These are phyloP conservation scores for Marchantia paleacea DNA, from an alignment of 225 moss, liverwort and hornwort genomes.

Conservation along the genomic window DNA sequence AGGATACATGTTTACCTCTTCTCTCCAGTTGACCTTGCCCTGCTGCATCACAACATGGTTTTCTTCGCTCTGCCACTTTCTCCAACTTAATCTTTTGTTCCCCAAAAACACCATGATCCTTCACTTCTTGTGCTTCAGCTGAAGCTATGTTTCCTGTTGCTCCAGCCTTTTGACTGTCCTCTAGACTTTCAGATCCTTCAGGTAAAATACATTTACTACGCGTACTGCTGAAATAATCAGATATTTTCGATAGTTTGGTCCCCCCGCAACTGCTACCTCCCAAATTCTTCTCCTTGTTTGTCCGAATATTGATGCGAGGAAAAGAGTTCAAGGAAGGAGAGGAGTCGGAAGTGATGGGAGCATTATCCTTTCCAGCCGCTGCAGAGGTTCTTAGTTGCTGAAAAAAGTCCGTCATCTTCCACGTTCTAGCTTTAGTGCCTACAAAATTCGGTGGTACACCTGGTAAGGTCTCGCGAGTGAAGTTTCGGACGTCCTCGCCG, in stretches of 20 bases:
- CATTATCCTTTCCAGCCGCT: not conserved
- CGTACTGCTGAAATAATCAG: not conserved
- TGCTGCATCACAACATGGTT: not conserved
- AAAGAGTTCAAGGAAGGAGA: not conserved
- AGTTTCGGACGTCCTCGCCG: not conserved
- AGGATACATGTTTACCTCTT: not conserved
- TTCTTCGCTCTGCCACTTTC: not conserved
- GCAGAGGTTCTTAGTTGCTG: not conserved
- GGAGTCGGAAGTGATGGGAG: not conserved
- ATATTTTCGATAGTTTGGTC: not conserved
- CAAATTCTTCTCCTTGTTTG: not conserved
- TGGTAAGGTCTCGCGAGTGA: too few species aligned
- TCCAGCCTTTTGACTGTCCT: not conserved
- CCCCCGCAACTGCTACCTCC: not conserved
- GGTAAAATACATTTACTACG: not conserved
- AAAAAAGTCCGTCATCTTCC: slow-evolving; percentile 42
- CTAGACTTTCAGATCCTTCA: not conserved
- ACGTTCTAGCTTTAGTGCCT: not conserved
- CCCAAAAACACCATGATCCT: not conserved
- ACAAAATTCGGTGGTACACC: not conserved
- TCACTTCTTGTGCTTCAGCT: not conserved
- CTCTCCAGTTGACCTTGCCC: not conserved
- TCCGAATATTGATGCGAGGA: not conserved
- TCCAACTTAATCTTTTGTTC: not conserved
- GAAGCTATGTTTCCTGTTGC: too few species aligned